Conservation (phyloP, 495 filamentous ascomycete genomes). For the Penicillium herquei region DNA sequence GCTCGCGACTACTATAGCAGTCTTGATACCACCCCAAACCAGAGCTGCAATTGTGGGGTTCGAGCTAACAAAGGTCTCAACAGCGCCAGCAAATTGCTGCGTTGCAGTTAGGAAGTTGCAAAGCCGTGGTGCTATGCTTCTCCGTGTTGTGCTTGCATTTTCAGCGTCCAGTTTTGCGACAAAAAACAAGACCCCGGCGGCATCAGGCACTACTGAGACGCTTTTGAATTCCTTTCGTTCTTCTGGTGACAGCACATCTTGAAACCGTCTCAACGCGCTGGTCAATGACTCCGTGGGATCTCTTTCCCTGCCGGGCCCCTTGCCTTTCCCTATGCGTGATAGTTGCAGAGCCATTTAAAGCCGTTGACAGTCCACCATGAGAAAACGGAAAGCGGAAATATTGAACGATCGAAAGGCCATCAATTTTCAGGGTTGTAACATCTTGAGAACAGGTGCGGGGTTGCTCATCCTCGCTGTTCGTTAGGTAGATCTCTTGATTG, state of each 20-base stretch:
- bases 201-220: slow-evolving; percentile 22
- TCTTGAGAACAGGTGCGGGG: no score
- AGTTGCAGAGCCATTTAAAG: neutral
- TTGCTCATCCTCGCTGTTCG: no score
- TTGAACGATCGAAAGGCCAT: no score
- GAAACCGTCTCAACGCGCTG: slow-evolving; percentile 15
- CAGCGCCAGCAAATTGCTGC: slow-evolving; percentile 29
- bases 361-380: neutral
- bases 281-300: slow-evolving; percentile 7
- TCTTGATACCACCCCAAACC: slow-evolving; percentile 37
- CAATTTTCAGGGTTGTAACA: no score
- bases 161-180: slow-evolving; percentile 27
- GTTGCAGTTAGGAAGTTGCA: slow-evolving; percentile 28
- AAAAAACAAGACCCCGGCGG: slow-evolving; percentile 26
- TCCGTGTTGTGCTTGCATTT: slow-evolving; percentile 16
- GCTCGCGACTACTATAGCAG: slow-evolving; percentile 25
- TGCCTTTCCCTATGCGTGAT: neutral
- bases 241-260: slow-evolving; percentile 19
- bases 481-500: no score
- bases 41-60: slow-evolving; percentile 33
- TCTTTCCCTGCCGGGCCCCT: no score
- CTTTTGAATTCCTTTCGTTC: slow-evolving; percentile 18
- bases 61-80: slow-evolving; percentile 33
- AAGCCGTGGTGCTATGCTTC: slow-evolving; percentile 26
- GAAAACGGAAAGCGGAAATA: neutral